A percentile compares a stretch with the other conserved stretches of the same genome.
phyloP scores from a whole-genome alignment of 2,329 filamentous ascomycete species.

The Xylaria sp. region DNA sequence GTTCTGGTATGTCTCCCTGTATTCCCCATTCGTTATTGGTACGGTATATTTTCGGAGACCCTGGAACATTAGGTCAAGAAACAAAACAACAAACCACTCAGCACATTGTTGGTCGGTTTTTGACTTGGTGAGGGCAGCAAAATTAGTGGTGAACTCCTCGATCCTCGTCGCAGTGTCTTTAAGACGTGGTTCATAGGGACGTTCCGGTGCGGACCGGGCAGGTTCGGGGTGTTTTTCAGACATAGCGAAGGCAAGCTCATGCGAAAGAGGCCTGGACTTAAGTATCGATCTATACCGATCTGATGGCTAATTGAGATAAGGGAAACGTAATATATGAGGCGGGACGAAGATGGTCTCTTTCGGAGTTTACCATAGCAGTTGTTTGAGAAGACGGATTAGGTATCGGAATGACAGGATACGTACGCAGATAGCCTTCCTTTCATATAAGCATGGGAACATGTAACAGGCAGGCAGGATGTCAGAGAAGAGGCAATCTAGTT shows the following conservation, averaged over 20 bases:
- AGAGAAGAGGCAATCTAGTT: neutral
- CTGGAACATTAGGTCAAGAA: neutral
- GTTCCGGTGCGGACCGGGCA: too few species aligned
- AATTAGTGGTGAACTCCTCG: neutral
- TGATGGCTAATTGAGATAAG: neutral
- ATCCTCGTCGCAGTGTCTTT: neutral
- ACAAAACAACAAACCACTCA: neutral
- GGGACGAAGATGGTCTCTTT: neutral
- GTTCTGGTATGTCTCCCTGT: neutral
- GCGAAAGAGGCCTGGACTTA: neutral
- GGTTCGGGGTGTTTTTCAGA: neutral
- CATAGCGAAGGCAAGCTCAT: constrained; percentile 2
- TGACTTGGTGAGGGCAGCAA: too few species aligned
- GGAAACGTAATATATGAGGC: neutral
- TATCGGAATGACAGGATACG: neutral
- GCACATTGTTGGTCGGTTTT: neutral
- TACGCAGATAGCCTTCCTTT: neutral
- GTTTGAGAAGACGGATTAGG: neutral
- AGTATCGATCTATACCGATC: neutral
- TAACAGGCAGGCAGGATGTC: neutral
- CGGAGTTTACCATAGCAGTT: neutral
- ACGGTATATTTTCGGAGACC: fast-evolving
- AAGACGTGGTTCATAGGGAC: too few species aligned
- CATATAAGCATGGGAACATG: neutral
- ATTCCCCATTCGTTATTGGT: neutral